phyloP scores from a whole-genome alignment of 208 protist species.

The Porcisia deanei region DNA sequence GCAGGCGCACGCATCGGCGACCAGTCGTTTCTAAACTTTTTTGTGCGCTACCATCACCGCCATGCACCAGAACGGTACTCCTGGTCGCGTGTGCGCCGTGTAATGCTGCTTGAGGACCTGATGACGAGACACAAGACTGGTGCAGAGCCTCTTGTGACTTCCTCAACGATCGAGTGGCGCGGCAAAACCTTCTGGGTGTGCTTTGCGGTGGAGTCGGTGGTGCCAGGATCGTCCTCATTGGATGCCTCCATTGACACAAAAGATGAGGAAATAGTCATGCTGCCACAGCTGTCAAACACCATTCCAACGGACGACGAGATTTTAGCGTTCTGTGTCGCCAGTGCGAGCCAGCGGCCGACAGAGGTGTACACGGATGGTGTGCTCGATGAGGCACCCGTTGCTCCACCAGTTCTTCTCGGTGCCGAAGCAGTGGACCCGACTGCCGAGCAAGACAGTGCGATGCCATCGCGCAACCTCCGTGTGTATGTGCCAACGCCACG shows the following conservation, averaged over 20 bases:
- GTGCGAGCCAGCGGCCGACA: conserved; percentile 27
- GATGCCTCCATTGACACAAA: conserved; percentile 4
- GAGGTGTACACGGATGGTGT: conserved; percentile 32
- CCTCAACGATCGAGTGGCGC: conserved; percentile 43
- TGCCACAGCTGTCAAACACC: conserved; percentile 61
- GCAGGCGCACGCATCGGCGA: conserved; percentile 29
- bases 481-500: conserved; percentile 47
- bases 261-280: conserved; percentile 48
- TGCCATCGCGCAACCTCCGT: conserved; percentile 21
- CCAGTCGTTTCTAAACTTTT: conserved; percentile 59
- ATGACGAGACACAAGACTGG: neutral
- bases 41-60: conserved; percentile 62
- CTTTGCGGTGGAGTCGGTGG: conserved; percentile 42
- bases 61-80: conserved; percentile 47
- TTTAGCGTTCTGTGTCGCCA: conserved; percentile 48
- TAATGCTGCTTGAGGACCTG: conserved; percentile 31
- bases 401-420: neutral
- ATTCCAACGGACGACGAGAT: conserved; percentile 59
- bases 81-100: conserved; percentile 58
- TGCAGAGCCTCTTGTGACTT: neutral
- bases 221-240: neutral
- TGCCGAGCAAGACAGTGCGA: neutral
- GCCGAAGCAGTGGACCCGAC: neutral
- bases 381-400: conserved; percentile 16
- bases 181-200: conserved; percentile 64